Evolutionary conservation across 2,329 filamentous ascomycete species (phyloP), one percentile per base, ranked within the genome.

Genomic region (Anthostomella pinea): DNA sequence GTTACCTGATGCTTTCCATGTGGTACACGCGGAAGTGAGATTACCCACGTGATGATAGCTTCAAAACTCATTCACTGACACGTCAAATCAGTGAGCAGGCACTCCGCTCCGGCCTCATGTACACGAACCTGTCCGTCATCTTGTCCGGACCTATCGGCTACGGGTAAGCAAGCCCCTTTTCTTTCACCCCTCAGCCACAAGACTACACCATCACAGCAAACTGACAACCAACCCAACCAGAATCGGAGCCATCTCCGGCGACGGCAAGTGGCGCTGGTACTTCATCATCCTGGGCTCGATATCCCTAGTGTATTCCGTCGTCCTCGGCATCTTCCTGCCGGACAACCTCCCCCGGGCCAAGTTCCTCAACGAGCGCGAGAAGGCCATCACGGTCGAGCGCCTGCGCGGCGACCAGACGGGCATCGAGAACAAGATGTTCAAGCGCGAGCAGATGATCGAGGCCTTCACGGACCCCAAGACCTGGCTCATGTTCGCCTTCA

Each of bases 361-460:
- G 14, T 72, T 73, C 6, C 56, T 79, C 11, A 66, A 55, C 2
- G 52, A 60, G 6, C 58, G 62, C 17, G 67, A 78, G 36, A 68
- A 66, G 22, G 59, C 64, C 4, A 64, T 73, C 17, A 71, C 69
- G 2, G 64, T 77, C 8, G 66, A 71, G 36, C 60, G 73, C 5
- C 46, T 77, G 2, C 59, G 68, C 4, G 65, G 64, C 2, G 73
- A 76, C 34, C 73, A 76, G 36, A 75, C 72, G 0, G 72, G 72
- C 7, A 63, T 73, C 8, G 73, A 75, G 51, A 75, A 77, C 38
- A 73, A 74, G 46, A 53, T 67, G 46, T 50, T 75, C 11, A 73
- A 73, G 39, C 58, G 18, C 10, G 15, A 17, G 3, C 35, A 38
- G 14, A 33, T 38, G 30, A 14, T 33, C 16, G 35, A 38, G 29